Percentiles rank a stretch among this genome's conserved stretches.
These are phyloP conservation scores for Fusarium zealandicum DNA, from an alignment of 2,329 filamentous ascomycete species.

Conservation along the genomic window DNA sequence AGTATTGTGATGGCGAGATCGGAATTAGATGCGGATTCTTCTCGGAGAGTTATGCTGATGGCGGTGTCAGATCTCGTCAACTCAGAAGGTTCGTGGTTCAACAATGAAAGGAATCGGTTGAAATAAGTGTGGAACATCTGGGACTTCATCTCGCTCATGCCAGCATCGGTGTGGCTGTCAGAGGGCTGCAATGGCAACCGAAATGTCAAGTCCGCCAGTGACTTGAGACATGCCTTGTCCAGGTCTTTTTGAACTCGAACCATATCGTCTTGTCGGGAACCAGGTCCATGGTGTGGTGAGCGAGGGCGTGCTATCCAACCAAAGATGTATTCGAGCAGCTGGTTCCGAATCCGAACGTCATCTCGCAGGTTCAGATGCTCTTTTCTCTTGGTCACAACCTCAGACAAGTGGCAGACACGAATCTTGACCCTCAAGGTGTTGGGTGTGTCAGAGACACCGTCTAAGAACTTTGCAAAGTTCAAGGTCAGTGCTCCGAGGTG, in stretches of 20 bases:
- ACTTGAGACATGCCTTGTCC: slow-evolving; percentile 69
- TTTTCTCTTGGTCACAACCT: slow-evolving; percentile 70
- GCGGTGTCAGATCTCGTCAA: slow-evolving; percentile 37
- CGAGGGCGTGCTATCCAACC: slow-evolving; percentile 71
- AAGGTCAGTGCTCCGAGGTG: slow-evolving; percentile 70
- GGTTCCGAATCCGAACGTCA: slow-evolving; percentile 73
- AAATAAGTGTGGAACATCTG: slow-evolving; percentile 78
- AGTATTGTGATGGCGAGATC: slow-evolving; percentile 72
- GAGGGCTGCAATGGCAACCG: slow-evolving; percentile 70
- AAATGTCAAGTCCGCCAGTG: slow-evolving; percentile 71
- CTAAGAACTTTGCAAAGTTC: slow-evolving; percentile 72
- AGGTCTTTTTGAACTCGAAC: slow-evolving; percentile 68
- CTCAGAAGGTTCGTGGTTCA: slow-evolving; percentile 65
- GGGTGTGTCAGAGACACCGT: slow-evolving; percentile 62
- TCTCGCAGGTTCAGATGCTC: slow-evolving; percentile 73
- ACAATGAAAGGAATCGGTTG: slow-evolving; percentile 70
- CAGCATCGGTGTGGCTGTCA: slow-evolving; percentile 70
- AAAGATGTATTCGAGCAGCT: slow-evolving; percentile 72
- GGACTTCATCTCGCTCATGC: slow-evolving; percentile 72
- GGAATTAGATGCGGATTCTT: slow-evolving; percentile 63
- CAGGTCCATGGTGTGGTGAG: slow-evolving; percentile 54
- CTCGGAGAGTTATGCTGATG: slow-evolving; percentile 51
- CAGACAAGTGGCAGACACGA: slow-evolving; percentile 72
- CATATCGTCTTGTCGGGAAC: slow-evolving; percentile 63
- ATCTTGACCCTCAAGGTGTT: slow-evolving; percentile 70